Base-by-base conservation (phyloP, 2,329 filamentous ascomycete species). In the Scortechinia acanthostroma region DNA sequence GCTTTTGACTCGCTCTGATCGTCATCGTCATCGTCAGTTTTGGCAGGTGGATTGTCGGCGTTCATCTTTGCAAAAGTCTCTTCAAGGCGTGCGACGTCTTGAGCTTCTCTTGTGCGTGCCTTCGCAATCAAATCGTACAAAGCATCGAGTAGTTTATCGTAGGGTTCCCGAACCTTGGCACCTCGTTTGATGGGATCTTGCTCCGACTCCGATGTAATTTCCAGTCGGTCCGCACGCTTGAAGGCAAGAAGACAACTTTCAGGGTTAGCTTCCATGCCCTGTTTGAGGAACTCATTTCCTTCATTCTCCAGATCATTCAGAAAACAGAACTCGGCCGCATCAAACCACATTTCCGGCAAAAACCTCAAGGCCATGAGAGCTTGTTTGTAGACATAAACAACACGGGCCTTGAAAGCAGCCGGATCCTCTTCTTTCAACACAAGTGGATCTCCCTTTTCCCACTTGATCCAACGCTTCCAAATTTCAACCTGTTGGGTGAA, bases 331-430 rank as follows among this genome's bases (percentile, higher is more conserved):
- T 95, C 87, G 1, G 91, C 88, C 6, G 90, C 91, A 48, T 96
- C 90, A 43, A 90, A 91, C 93, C 93, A 98, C 53, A 96, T 83
- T 59, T 95, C 88, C 3, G 93, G 91, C 79, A 91, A 93, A 64
- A 97, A 98, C 43, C 91, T 83, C 46, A 98, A 69, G 3, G 90
- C 85, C 86, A 96, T 95, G 42, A 95, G 69, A 3, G 91, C 89
- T 61, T 96, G 91, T 61, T 90, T 93, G 71, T 95, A 97, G 51
- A 88, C 85, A 61, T 94, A 95, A 4, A 96, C 64, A 35, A 97
- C 78, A 33, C 93, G 83, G 52, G 86, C 77, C 52, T 85, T 86
- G 64, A 85, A 93, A 4, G 78, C 74, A 44, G 80, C 76, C 3
- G 77, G 71, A 53, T 97, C 91, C 45, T 97, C 91, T 2, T 83